Evolutionary conservation across 2,329 filamentous ascomycete species (phyloP).

Genomic region (Aureobasidium subglaciale): DNA sequence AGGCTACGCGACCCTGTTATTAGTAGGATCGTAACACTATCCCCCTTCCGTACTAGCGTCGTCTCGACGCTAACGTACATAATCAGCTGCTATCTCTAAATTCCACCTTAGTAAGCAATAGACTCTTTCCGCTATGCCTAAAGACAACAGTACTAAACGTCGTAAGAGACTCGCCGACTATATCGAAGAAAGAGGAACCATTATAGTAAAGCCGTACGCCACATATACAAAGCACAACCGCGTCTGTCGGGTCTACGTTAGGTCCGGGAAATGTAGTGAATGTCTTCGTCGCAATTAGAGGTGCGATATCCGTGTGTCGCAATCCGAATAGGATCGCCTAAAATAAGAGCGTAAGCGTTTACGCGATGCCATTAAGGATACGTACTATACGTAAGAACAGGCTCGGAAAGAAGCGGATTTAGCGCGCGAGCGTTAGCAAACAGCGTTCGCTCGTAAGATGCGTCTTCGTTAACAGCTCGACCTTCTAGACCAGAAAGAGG

Average conservation of each 20-base stretch:
- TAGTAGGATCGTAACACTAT: slow-evolving; percentile 4
- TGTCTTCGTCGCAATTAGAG: not conserved
- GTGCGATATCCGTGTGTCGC: not conserved
- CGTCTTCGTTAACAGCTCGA: not conserved
- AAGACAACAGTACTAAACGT: not conserved
- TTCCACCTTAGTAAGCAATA: not conserved
- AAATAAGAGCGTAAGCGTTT: not conserved
- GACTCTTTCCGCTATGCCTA: not conserved
- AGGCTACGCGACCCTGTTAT: not conserved
- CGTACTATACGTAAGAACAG: not conserved
- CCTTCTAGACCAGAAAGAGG: not conserved
- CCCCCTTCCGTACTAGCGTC: not conserved
- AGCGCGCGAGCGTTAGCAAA: not conserved
- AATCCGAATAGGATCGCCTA: not conserved
- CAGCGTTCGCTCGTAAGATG: not conserved
- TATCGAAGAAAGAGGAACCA: not conserved
- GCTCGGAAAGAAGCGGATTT: not conserved
- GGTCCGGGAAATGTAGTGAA: not conserved
- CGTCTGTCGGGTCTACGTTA: not conserved
- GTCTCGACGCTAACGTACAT: not conserved
- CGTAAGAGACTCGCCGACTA: not conserved
- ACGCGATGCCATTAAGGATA: not conserved
- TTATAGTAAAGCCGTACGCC: not conserved
- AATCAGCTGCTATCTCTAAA: not conserved
- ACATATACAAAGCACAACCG: not conserved